Conservation (phyloP, 768 basidiomycete genomes). For the Leccinum rimulosum region DNA sequence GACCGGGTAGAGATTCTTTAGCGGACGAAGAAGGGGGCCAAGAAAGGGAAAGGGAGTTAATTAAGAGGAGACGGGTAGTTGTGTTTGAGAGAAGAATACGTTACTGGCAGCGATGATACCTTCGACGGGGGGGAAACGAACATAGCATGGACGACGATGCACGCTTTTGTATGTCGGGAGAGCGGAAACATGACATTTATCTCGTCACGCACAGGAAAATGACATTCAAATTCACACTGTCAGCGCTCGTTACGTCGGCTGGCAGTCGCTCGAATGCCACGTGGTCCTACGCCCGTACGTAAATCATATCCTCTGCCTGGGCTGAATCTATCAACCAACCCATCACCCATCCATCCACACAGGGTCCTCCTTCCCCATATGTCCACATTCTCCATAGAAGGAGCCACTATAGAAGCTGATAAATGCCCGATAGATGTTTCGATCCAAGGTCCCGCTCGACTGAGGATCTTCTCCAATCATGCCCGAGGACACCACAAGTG, state of each 20-base stretch:
- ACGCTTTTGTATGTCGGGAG: slow-evolving; percentile 26
- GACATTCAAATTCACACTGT: slow-evolving; percentile 30
- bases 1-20: slow-evolving; percentile 18
- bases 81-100: slow-evolving; percentile 15
- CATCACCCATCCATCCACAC: slow-evolving; percentile 3
- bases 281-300: slow-evolving; percentile 18
- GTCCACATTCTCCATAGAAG: neutral
- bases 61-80: slow-evolving; percentile 11
- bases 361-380: slow-evolving; percentile 9
- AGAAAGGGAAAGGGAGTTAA: slow-evolving; percentile 18
- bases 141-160: neutral
- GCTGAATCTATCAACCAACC: slow-evolving; percentile 2
- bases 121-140: slow-evolving; percentile 4
- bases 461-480: slow-evolving; percentile 20
- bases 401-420: slow-evolving; percentile 21
- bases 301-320: slow-evolving; percentile 1
- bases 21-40: slow-evolving; percentile 17
- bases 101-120: neutral
- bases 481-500: slow-evolving; percentile 20
- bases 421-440: slow-evolving; percentile 16
- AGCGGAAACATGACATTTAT: slow-evolving; percentile 9
- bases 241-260: slow-evolving; percentile 22
- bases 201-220: slow-evolving; percentile 30
- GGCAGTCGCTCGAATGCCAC: slow-evolving; percentile 20
- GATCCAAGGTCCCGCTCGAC: slow-evolving; percentile 16